These are phyloP conservation scores for Diutina catenulata DNA, from an alignment of 1,139 yeast species.

Conservation along the genomic window DNA sequence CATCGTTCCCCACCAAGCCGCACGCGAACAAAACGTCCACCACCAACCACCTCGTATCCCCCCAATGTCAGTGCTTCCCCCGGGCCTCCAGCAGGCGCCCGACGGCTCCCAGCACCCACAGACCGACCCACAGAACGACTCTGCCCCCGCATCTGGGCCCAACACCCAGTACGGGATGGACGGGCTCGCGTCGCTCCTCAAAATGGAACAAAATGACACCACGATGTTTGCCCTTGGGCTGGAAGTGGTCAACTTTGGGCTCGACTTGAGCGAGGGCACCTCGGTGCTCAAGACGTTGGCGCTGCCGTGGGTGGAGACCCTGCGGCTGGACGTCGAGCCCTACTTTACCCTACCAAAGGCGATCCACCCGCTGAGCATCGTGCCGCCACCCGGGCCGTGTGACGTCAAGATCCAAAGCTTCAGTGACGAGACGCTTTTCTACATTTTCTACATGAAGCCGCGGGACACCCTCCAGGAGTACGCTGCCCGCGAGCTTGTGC, in stretches of 20 bases:
- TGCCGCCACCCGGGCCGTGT: conserved; percentile 22
- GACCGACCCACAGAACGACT: too few relatives aligned
- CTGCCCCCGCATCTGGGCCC: too few relatives aligned
- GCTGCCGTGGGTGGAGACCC: conserved; percentile 91
- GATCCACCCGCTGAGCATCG: conserved; percentile 35
- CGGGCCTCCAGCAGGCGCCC: too few relatives aligned
- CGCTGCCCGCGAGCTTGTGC: conserved; percentile 81
- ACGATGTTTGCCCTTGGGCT: conserved; percentile 73
- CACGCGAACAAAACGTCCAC: too few relatives aligned
- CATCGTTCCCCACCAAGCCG: too few relatives aligned
- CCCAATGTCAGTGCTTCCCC: too few relatives aligned
- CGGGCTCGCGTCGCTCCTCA: conserved; percentile 58
- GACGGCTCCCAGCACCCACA: too few relatives aligned
- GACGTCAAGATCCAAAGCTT: conserved; percentile 67
- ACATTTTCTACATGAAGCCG: conserved; percentile 88
- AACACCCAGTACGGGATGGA: conserved; percentile 69
- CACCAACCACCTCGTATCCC: too few relatives aligned
- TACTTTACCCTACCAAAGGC: conserved; percentile 48
- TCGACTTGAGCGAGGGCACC: conserved; percentile 40
- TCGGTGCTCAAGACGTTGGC: conserved; percentile 63
- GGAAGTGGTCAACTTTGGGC: conserved; percentile 65
- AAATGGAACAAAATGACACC: conserved; percentile 56
- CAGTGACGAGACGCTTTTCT: conserved; percentile 87
- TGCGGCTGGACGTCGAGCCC: conserved; percentile 88
- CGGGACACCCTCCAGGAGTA: conserved; percentile 88